Evolutionary conservation across 2,329 filamentous ascomycete species (phyloP), one percentile per base, ranked within the genome.

Genomic region (Monosporascus sp.): DNA sequence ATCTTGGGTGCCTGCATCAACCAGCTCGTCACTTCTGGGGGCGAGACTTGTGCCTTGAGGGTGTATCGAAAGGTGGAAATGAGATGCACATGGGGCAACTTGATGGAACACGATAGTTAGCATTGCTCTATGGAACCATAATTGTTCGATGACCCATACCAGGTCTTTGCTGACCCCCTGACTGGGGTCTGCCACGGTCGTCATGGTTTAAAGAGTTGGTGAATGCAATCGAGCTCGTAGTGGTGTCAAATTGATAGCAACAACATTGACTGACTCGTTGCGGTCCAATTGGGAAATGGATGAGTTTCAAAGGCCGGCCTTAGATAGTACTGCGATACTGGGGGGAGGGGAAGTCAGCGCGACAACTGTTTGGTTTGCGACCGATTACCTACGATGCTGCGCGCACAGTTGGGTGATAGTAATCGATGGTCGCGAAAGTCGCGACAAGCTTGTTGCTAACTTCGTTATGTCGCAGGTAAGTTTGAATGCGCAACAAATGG

Each of bases 71-170:
- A 88, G 41, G 86, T 87, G 48, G 91, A 97, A 59, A 97, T 79
- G 57, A 97, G 84, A 71, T 97, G 93, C 63, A 97, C 84, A 75
- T 97, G 93, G 51, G 86, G 87, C 67, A 95, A 83, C 90, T 94
- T 67, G 19, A 36, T 14, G 9, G 31, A 14, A 34, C 31, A 34
- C 2, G 5, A 34, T 11, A 34, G 31, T 34, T 34, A 34, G 31
- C 31, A 14, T 11, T 34, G 3, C 31, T 34, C 31, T 14, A 34
- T 14, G 31, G 31, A 34, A 14, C 31, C 3, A 5, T 34, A 34
- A 34, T 14, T 34, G 31, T 14, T 14, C 31, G 17, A 36, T 5
- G 31, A 59, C 49, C 52, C 54, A 52, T 69, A 75, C 74, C 58
- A 77, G 67, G 50, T 74, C 72, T 51, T 66, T 65, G 56, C 73